Evolutionary conservation across 1,139 yeast genomes (phyloP).

Genomic region (Suhomyces atakaporum): DNA sequence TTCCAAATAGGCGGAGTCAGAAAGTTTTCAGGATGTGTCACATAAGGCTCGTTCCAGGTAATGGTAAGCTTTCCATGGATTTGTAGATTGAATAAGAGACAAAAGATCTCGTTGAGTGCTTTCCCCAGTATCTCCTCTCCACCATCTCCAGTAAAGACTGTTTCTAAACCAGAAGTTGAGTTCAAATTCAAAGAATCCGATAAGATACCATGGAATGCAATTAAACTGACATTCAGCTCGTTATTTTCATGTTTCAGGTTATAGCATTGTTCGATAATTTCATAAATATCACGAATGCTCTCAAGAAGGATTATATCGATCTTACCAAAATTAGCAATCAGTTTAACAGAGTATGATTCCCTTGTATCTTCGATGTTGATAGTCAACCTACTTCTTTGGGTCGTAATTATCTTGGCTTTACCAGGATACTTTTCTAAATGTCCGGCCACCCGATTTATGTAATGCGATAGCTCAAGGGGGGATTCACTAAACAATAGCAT

Average conservation of each 20-base stretch:
- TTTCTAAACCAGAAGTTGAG: too few relatives aligned
- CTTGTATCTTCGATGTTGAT: not conserved
- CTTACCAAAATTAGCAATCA: conserved; percentile 7
- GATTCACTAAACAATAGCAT: not conserved
- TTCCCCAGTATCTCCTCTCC: not conserved
- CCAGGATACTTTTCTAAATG: not conserved
- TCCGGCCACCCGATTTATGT: not conserved
- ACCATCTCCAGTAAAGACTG: not conserved
- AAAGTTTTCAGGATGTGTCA: not conserved
- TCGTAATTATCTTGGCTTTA: not conserved
- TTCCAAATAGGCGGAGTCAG: conserved; percentile 2
- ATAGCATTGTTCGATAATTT: conserved; percentile 6
- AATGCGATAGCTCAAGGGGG: not conserved
- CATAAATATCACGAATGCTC: conserved; percentile 11
- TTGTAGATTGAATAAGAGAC: conserved; percentile 3
- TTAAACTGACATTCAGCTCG: not conserved
- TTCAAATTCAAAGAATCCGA: not conserved
- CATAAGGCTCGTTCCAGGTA: conserved; percentile 1
- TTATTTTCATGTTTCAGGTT: conserved; percentile 1
- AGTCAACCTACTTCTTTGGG: not conserved
- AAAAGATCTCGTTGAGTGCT: conserved; percentile 1
- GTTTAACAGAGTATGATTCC: not conserved
- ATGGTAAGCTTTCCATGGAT: not conserved
- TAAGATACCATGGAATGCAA: conserved; percentile 2
- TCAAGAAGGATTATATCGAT: conserved; percentile 13